Evolutionary conservation across 192 early-diverging fungal species (phyloP), one percentile per base, ranked within the genome.

Genomic region (Coemansia sp.): DNA sequence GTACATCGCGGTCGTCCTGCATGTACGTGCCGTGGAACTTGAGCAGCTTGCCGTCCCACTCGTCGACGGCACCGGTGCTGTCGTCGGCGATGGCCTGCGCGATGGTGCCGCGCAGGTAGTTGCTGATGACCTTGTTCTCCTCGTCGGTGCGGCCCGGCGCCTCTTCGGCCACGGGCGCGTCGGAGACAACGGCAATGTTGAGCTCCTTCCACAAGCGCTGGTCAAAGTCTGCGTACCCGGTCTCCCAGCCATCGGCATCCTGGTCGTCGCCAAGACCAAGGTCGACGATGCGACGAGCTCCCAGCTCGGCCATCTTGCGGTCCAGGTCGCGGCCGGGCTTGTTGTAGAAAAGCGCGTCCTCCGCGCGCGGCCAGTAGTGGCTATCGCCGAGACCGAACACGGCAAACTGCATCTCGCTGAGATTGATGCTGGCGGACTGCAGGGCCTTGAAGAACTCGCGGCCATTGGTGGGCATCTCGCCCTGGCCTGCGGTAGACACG

Each of bases 11-110:
- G 79, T 98, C 95, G 72, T 98, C 95, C 73, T 98, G 95, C 81
- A 89, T 87, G 84, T 98, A 98, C 36, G 89, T 94, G 66, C 95
- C 95, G 80, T 98, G 95, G 87, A 95, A 95, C 82, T 98, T 98
- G 55, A 89, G 87, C 62, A 98, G 73, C 83, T 94, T 94, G 71
- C 86, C 88, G 80, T 98, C 92, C 78, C 83, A 88, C 83, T 98
- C 95, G 66, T 83, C 82, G 25, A 98, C 83, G 13, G 84, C 85
- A 45, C 95, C 95, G 35, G 89, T 93, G 29, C 89, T 89, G 24
- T 81, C 82, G 71, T 98, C 94, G 61, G 83, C 79, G 4, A 98
- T 78, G 24, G 91, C 90, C 66, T 93, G 83, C 55, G 86, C 82
- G 81, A 98, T 98, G 46, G 93, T 92, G 60, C 95, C 95, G 69